Evolutionary conservation across 129 eudicot genomes (phyloP).

Genomic region (Cynara cardunculus): DNA sequence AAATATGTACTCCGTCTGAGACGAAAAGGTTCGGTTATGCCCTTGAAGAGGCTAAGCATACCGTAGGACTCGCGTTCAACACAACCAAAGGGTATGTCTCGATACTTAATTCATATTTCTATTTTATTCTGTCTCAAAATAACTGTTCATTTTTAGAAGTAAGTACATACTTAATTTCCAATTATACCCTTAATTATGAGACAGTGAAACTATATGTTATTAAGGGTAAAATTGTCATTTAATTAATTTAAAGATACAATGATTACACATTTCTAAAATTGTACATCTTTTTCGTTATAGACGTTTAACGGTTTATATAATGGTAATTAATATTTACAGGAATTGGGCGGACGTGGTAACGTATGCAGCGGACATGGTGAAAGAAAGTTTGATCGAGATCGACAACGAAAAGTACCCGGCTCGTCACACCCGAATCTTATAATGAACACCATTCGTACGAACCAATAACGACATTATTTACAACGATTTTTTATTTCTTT

Average conservation of each 20-base stretch:
- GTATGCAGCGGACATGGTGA: conserved; percentile 48
- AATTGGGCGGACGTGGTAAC: conserved; percentile 72
- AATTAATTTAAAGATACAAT: no score
- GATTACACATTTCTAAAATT: neutral
- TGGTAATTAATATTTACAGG: conserved; percentile 24
- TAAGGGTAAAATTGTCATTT: neutral
- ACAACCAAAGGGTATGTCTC: conserved; percentile 57
- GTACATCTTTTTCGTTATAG: neutral
- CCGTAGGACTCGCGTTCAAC: conserved; percentile 71
- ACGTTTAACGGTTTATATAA: neutral
- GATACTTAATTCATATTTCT: neutral
- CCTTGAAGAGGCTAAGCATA: conserved; percentile 68
- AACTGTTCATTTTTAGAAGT: neutral
- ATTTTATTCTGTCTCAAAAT: neutral
- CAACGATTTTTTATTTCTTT: conserved; percentile 7
- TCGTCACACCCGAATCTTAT: neutral
- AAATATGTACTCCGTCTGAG: conserved; percentile 27
- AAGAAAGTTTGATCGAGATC: conserved; percentile 55
- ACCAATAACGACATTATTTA: neutral
- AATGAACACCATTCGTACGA: neutral
- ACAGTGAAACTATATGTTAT: neutral
- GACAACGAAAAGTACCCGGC: conserved; percentile 25
- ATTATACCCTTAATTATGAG: neutral
- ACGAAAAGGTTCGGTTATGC: conserved; percentile 43
- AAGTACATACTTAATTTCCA: neutral